Evolutionary conservation across 2,329 filamentous ascomycete species (phyloP).

Genomic region (Aspergillus sp.): DNA sequence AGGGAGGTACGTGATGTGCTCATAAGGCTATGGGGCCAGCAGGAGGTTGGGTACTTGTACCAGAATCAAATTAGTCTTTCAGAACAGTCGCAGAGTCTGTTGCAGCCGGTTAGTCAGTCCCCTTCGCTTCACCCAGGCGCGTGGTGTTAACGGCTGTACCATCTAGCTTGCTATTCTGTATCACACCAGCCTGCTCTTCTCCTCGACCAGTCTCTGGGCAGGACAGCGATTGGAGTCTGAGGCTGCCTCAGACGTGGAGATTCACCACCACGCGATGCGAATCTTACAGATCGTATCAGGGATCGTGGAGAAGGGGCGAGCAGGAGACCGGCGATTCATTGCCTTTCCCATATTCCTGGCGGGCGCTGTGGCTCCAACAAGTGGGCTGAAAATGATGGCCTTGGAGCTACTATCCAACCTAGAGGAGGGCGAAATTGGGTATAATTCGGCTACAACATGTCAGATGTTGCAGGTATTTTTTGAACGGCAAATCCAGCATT

Average conservation of each 20-base stretch:
- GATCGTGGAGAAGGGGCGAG: conserved; percentile 39
- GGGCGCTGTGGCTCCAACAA: conserved; percentile 46
- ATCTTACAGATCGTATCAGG: conserved; percentile 49
- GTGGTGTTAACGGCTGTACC: conserved; percentile 12
- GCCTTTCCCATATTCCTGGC: conserved; percentile 59
- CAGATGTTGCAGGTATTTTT: conserved; percentile 51
- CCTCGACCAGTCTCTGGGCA: conserved; percentile 57
- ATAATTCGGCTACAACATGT: conserved; percentile 49
- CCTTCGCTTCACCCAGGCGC: neutral
- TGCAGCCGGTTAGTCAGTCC: conserved; percentile 46
- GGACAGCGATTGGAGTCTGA: conserved; percentile 47
- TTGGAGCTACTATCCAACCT: conserved; percentile 53
- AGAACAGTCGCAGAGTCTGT: conserved; percentile 36
- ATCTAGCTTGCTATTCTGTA: conserved; percentile 46
- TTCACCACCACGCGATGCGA: conserved; percentile 46
- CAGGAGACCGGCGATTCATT: conserved; percentile 48
- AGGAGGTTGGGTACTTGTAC: conserved; percentile 37
- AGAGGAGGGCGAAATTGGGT: conserved; percentile 51
- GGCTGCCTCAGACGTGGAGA: conserved; percentile 43
- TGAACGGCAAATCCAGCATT: conserved; percentile 49
- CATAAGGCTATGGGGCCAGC: conserved; percentile 40
- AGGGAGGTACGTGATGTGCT: conserved; percentile 41
- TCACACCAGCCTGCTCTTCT: conserved; percentile 54
- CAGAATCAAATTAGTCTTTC: conserved; percentile 41
- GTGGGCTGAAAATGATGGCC: conserved; percentile 48